A percentile compares a stretch with the other conserved stretches of the same genome.
phyloP scores from a whole-genome alignment of 306 rosid species.

The Oemleria cerasiformis region DNA sequence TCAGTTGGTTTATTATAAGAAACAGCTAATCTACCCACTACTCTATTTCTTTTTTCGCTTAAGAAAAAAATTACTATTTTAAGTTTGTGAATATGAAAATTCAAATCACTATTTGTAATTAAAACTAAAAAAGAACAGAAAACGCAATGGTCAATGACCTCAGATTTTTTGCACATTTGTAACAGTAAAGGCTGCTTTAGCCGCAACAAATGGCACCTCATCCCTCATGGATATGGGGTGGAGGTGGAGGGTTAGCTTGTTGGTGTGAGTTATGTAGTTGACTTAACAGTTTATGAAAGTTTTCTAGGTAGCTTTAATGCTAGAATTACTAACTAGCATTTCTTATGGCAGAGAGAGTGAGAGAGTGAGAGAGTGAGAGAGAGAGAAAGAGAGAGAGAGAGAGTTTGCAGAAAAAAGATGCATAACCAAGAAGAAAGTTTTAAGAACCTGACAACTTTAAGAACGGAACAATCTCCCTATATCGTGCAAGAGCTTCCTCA shows the following conservation, averaged over 20 bases:
- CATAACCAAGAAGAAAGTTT: slow-evolving; percentile 14
- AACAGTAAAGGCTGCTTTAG: not conserved
- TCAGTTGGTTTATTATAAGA: not conserved
- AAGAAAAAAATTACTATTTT: not conserved
- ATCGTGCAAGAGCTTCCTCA: slow-evolving; percentile 79
- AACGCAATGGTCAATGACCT: not conserved
- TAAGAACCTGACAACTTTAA: slow-evolving; percentile 73
- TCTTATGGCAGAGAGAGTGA: too few relatives aligned
- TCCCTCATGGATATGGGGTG: not conserved
- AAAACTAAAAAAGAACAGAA: not conserved
- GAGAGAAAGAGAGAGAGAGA: not conserved
- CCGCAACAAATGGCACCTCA: not conserved
- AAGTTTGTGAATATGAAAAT: not conserved
- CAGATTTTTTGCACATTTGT: not conserved
- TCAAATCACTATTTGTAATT: not conserved
- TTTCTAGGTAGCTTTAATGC: not conserved
- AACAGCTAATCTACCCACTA: not conserved
- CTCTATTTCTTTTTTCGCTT: not conserved
- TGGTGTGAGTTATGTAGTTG: not conserved
- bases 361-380: not conserved
- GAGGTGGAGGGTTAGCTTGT: not conserved
- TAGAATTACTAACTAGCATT: not conserved
- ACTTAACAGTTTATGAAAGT: not conserved
- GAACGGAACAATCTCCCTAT: slow-evolving; percentile 72
- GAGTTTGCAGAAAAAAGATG: not conserved